Evolutionary conservation across 2,329 filamentous ascomycete species (phyloP), one percentile per base, ranked within the genome.

Genomic region (Trichothecium roseum): DNA sequence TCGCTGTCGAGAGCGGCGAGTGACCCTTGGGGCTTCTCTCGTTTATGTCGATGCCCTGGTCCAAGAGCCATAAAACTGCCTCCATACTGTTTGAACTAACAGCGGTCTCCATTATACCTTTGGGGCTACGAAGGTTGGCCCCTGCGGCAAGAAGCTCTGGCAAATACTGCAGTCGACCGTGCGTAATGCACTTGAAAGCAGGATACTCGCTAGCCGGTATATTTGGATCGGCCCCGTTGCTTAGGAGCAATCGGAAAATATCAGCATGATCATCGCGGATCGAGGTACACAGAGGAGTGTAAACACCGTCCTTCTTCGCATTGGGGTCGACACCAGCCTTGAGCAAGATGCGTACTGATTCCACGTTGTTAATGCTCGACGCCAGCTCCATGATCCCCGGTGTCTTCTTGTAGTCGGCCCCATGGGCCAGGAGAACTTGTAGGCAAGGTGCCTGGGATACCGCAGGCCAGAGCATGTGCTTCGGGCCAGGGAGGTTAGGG

Each of bases 381-480:
- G 77, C 75, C 3, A 80, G 63, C 51, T 81, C 76, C 69, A 81
- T 73, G 38, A 80, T 63, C 17, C 76, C 76, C 0, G 76, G 74
- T 0, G 66, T 59, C 53, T 77, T 79, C 50, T 67, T 72, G 46
- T 56, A 55, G 41, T 80, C 74, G 3, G 76, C 77, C 2, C 76
- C 77, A 18, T 70, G 69, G 3, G 57, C 43, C 1, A 81, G 67
- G 14, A 84, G 61, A 2, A 78, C 53, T 45, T 73, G 64, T 22
- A 83, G 57, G 40, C 72, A 77, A 7, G 62, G 55, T 0, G 76
- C 62, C 35, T 78, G 66, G 53, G 76, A 73, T 0, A 69, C 70
- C 1, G 77, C 65, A 2, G 76, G 74, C 78, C 78, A 79, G 17
- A 84, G 64, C 55, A 78, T 71, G 56, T 83, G 74, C 53, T 81